These are phyloP conservation scores for Odontarrhena argentea DNA, from an alignment of 345 rosid genomes.

Conservation along the genomic window DNA sequence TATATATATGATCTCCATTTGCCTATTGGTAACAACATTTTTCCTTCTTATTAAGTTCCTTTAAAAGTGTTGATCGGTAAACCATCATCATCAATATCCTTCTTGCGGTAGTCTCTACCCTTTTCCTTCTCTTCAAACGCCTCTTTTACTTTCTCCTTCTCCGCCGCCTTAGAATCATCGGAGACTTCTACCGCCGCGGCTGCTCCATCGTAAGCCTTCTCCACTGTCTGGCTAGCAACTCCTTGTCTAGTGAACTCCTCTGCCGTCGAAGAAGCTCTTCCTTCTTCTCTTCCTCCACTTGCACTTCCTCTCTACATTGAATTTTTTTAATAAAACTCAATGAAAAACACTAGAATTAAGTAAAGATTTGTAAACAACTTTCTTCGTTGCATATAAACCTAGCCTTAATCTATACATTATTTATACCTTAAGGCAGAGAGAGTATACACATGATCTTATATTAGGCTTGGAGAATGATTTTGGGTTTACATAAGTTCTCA, in stretches of 20 bases:
- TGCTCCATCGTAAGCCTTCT: slow-evolving; percentile 42
- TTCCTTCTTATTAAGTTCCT: slow-evolving; percentile 17
- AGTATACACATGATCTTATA: slow-evolving; percentile 25
- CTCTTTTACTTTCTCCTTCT: slow-evolving; percentile 32
- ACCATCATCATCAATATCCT: slow-evolving; percentile 24
- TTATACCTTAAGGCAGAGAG: slow-evolving; percentile 32
- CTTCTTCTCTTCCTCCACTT: slow-evolving; percentile 32
- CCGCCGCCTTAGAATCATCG: slow-evolving; percentile 22
- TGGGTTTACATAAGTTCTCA: slow-evolving; percentile 22
- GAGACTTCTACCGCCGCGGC: slow-evolving; percentile 32
- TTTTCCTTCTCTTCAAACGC: slow-evolving; percentile 35
- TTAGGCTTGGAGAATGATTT: slow-evolving; percentile 14
- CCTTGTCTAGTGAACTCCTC: slow-evolving; percentile 51
- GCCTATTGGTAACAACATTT: slow-evolving; percentile 1
- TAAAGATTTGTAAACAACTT: no score
- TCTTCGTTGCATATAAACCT: no score
- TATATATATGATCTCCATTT: neutral
- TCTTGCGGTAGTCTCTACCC: slow-evolving; percentile 25
- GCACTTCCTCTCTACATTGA: slow-evolving; percentile 42
- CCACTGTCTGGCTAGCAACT: slow-evolving; percentile 43
- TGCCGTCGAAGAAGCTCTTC: slow-evolving; percentile 56
- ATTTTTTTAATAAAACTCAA: no score
- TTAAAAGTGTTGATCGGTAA: slow-evolving; percentile 39
- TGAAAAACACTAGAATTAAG: no score
- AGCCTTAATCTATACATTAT: neutral